phyloP scores from a whole-genome alignment of 2,329 filamentous ascomycete genomes.

The Exophiala sideris region DNA sequence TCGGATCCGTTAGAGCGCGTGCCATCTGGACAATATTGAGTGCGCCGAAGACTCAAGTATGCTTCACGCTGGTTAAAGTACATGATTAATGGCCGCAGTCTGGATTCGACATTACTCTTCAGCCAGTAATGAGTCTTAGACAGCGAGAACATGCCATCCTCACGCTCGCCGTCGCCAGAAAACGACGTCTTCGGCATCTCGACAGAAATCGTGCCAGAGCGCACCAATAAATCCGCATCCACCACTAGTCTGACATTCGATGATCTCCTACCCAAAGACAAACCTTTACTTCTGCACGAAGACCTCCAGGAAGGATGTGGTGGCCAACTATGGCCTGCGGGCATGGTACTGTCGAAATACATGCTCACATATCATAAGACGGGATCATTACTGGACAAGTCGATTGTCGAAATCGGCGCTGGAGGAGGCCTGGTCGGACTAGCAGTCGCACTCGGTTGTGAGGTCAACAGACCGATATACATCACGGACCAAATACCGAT shows the following conservation, averaged over 20 bases:
- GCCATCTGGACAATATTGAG: too few relatives aligned
- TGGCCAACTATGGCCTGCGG: constrained; percentile 91
- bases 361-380: constrained; percentile 54
- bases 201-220: constrained; percentile 55
- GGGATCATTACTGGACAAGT: constrained; percentile 44
- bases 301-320: constrained; percentile 86
- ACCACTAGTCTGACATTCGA: constrained; percentile 63
- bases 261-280: constrained; percentile 62
- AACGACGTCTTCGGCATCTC: constrained; percentile 44
- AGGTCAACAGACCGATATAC: constrained; percentile 54
- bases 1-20: too few relatives aligned
- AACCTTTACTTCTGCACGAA: constrained; percentile 70
- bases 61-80: too few relatives aligned
- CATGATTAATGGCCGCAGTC: too few relatives aligned
- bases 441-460: constrained; percentile 56
- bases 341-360: constrained; percentile 82
- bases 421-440: constrained; percentile 82
- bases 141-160: constrained; percentile 14
- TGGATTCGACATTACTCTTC: too few relatives aligned
- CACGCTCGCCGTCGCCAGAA: constrained; percentile 29
- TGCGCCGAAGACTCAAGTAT: too few relatives aligned
- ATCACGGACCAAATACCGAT: constrained; percentile 88
- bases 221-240: constrained; percentile 50
- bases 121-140: too few relatives aligned
- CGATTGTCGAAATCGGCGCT: constrained; percentile 75